Evolutionary conservation across 2,329 filamentous ascomycete genomes (phyloP).

Genomic region (Ceratocystis destructans): DNA sequence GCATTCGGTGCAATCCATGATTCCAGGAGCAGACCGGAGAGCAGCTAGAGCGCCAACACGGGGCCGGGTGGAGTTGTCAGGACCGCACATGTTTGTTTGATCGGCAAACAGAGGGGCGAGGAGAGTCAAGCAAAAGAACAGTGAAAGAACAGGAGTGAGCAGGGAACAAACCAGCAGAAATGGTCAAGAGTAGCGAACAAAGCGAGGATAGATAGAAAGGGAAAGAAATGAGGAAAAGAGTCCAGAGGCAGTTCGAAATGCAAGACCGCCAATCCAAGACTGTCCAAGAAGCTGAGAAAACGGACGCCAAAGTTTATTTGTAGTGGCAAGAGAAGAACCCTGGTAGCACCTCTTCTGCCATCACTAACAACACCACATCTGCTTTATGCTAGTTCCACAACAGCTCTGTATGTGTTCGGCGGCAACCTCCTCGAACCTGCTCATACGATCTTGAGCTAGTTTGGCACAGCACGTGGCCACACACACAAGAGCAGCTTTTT

Average conservation of each 20-base stretch:
- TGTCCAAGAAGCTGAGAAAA: background rate
- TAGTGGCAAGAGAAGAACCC: background rate
- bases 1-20: conserved; percentile 22
- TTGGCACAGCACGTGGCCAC: conserved; percentile 4
- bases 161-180: too few species aligned
- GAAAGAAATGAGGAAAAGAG: background rate
- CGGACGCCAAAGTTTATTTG: background rate
- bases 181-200: background rate
- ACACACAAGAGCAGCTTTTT: background rate
- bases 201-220: background rate
- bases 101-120: too few species aligned
- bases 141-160: too few species aligned
- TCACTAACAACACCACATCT: background rate
- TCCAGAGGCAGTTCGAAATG: background rate
- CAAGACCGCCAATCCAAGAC: background rate
- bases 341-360: background rate
- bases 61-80: conserved; percentile 29
- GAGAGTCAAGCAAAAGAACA: too few species aligned
- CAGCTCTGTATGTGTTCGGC: background rate
- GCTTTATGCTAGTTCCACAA: background rate
- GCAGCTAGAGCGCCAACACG: conserved; percentile 35
- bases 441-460: conserved; percentile 7
- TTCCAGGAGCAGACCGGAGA: conserved; percentile 25
- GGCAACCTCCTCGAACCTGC: background rate
- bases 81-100: conserved; percentile 32